A percentile compares a stretch with the other conserved stretches of the same genome.
Conservation (phyloP, 352 stramenopile species). For the Phytophthora brassicae region DNA sequence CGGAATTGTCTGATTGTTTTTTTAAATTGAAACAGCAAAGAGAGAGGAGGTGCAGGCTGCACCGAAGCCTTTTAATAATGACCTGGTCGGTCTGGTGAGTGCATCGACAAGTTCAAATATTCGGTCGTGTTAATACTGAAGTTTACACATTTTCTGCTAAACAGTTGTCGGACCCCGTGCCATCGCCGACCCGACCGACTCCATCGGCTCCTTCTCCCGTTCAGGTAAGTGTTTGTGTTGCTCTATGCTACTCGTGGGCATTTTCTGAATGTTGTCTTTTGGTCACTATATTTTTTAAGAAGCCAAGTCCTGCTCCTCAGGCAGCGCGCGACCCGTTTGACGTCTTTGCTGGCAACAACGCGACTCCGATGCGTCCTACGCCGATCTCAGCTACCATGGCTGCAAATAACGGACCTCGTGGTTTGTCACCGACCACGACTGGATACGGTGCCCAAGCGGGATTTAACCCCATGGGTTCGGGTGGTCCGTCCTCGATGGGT, state of each 20-base stretch:
- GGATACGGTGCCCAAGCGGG: constrained; percentile 33
- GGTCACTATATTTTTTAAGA: constrained; percentile 15
- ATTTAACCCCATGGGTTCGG: constrained; percentile 47
- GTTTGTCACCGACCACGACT: constrained; percentile 32
- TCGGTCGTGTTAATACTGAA: not conserved
- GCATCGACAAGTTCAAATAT: not conserved
- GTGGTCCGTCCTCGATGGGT: constrained; percentile 41
- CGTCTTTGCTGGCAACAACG: constrained; percentile 52
- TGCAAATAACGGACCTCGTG: constrained; percentile 32
- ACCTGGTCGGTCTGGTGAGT: constrained; percentile 77
- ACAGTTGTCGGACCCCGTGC: constrained; percentile 65
- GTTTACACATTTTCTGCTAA: constrained; percentile 10
- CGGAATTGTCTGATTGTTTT: not conserved
- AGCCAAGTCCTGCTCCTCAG: constrained; percentile 24
- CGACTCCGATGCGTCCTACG: constrained; percentile 36
- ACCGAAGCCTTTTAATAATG: constrained; percentile 77
- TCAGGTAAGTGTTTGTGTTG: constrained; percentile 27
- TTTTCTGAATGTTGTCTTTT: not conserved
- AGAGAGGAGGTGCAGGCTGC: constrained; percentile 43
- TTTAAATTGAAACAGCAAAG: constrained; percentile 37
- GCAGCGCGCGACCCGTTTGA: constrained; percentile 71
- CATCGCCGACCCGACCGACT: constrained; percentile 36
- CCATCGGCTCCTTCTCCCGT: constrained; percentile 42
- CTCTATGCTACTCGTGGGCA: not conserved
- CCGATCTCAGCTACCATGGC: constrained; percentile 33